Percentiles rank a stretch among this genome's conserved stretches.
These are phyloP conservation scores for Moniliella sp. DNA, from an alignment of 1,284 basidiomycete species.

Conservation along the genomic window DNA sequence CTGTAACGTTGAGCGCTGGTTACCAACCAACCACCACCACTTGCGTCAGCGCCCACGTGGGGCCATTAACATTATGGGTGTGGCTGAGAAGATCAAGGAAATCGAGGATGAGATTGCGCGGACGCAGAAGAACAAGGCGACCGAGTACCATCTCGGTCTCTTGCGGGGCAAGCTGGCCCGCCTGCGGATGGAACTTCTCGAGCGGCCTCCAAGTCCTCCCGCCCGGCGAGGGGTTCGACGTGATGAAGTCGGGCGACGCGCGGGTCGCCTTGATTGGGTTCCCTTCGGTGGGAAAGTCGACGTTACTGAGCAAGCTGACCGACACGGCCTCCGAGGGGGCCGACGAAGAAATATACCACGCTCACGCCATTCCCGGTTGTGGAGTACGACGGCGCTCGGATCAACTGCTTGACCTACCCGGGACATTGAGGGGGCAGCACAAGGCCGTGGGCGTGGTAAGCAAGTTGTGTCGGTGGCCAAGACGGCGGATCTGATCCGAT, in stretches of 20 bases:
- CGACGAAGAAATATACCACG: constrained; percentile 86
- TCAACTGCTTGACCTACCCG: constrained; percentile 58
- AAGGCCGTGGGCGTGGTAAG: constrained; percentile 69
- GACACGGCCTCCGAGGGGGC: constrained; percentile 67
- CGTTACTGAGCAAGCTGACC: constrained; percentile 70
- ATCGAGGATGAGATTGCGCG: constrained; percentile 83
- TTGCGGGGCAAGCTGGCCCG: constrained; percentile 27
- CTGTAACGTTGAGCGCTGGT: too few relatives aligned
- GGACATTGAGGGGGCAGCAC: constrained; percentile 78
- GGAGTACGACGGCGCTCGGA: constrained; percentile 38
- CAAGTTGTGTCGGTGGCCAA: constrained; percentile 66
- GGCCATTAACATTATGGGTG: too few relatives aligned
- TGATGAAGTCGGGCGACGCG: constrained; percentile 27
- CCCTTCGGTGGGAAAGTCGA: constrained; percentile 69
- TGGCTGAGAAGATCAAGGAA: too few relatives aligned
- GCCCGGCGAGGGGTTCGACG: constrained; percentile 27
- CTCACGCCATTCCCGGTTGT: constrained; percentile 40
- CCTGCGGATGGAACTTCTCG: constrained; percentile 24
- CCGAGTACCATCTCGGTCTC: constrained; percentile 20
- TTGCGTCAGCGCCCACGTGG: too few relatives aligned
- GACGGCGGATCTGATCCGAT: constrained; percentile 80
- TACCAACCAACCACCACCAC: too few relatives aligned
- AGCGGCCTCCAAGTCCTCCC: constrained; percentile 19
- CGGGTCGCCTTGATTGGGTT: constrained; percentile 59
- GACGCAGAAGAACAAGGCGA: constrained; percentile 37